Conservation (phyloP, 2,329 filamentous ascomycete species). For the Cephalotrichum gorgonifer region DNA sequence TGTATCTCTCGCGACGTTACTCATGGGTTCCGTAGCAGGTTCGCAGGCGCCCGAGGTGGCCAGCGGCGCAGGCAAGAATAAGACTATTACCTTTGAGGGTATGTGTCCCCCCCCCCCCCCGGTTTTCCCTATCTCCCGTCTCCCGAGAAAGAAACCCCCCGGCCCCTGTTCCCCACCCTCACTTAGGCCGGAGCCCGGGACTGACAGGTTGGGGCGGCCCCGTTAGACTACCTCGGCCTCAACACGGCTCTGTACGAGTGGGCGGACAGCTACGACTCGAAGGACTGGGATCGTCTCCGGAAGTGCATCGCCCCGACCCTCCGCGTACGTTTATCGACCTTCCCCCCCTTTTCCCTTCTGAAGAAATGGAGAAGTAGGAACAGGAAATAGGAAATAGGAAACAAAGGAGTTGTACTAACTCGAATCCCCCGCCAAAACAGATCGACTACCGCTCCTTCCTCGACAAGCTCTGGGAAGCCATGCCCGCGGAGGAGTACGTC, state of each 20-base stretch:
- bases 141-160: too few relatives aligned
- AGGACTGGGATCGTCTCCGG: slow-evolving; percentile 51
- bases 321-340: slow-evolving; percentile 16
- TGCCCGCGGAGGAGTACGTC: slow-evolving; percentile 52
- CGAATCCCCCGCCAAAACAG: slow-evolving; percentile 21
- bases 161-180: too few relatives aligned
- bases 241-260: slow-evolving; percentile 33
- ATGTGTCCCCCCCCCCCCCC: neutral
- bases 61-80: neutral
- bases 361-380: slow-evolving; percentile 44
- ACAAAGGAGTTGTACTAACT: too few relatives aligned
- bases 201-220: too few relatives aligned
- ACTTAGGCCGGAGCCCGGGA: too few relatives aligned
- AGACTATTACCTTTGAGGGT: slow-evolving; percentile 1
- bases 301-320: slow-evolving; percentile 48
- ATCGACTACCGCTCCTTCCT: slow-evolving; percentile 63
- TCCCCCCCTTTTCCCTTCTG: slow-evolving; percentile 49
- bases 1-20: neutral
- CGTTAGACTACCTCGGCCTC: slow-evolving; percentile 14
- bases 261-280: slow-evolving; percentile 58
- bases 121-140: too few relatives aligned
- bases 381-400: neutral
- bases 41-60: neutral
- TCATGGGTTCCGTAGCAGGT: neutral
- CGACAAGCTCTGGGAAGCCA: slow-evolving; percentile 48